Evolutionary conservation across 352 stramenopile species (phyloP), one percentile per base, ranked within the genome.

Genomic region (Phytopythium ostracodes): DNA sequence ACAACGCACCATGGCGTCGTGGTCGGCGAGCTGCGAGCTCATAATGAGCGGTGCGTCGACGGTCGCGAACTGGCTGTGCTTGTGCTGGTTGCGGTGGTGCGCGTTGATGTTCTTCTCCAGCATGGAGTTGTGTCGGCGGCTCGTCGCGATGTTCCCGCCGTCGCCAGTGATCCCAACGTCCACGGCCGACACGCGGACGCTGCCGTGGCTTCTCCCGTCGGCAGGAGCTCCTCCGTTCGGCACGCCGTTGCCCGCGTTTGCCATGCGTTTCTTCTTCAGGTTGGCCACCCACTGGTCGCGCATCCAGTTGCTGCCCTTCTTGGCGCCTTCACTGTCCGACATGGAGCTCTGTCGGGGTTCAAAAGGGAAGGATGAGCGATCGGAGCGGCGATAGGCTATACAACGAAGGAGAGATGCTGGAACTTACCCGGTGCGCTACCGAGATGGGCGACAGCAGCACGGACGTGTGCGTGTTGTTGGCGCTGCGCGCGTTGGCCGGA

Each of bases 201-300:
- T 49, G 22, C 60, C 31, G 18, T 42, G 22, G 25, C n/a, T 18
- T 15, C 46, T 31, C 5, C 0, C 46, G 14, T 33, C 35, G 46
- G 46, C 10, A 10, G 46, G 2, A 40, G 67, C 8, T 60, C 59
- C 64, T 1, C 63, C 60, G 10, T 55, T 73, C 17, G 59, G 1
- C 29, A n/a, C 31, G 25, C 29, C 50, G 31, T 42, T 67, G 63
- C 61, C 66, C 20, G 62, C 75, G 29, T 66, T 69, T 4, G 64
- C 73, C 62, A 87, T 73, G 24, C 72, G 73, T 59, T 89, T 91
- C 66, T 91, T 94, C 68, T 84, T 87, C 47, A 94, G 68, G 59
- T 92, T 94, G 11, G 85, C 85, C n/a, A 94, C 72, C 85, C 85
- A 94, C 63, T 94, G 82, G 36, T 91, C 79, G 22, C 85, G 79